Percentiles rank a stretch among this genome's conserved stretches.
These are phyloP conservation scores for Hyphodiscus sp. DNA, from an alignment of 2,329 filamentous ascomycete species.

Conservation along the genomic window DNA sequence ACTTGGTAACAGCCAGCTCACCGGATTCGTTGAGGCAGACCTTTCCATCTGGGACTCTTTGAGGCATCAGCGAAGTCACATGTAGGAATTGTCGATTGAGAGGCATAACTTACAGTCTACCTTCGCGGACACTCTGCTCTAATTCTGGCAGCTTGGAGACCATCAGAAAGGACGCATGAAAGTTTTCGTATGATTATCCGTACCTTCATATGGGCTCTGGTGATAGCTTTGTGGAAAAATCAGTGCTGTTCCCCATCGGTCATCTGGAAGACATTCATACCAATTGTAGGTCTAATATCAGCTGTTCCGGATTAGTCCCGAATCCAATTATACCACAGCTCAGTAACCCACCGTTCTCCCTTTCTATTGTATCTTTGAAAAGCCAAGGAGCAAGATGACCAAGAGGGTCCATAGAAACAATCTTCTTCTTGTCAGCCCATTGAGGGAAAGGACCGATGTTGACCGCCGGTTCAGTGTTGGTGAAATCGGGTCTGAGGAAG, in stretches of 20 bases:
- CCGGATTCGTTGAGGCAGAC: slow-evolving; percentile 79
- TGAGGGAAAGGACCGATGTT: slow-evolving; percentile 82
- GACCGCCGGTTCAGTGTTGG: slow-evolving; percentile 87
- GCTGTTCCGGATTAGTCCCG: slow-evolving; percentile 24
- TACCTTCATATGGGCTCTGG: slow-evolving; percentile 32
- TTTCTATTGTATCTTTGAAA: slow-evolving; percentile 71
- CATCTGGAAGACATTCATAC: slow-evolving; percentile 12
- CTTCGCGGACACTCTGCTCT: slow-evolving; percentile 75
- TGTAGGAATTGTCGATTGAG: slow-evolving; percentile 4
- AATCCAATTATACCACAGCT: background rate
- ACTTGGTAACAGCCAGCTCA: slow-evolving; percentile 90
- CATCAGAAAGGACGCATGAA: slow-evolving; percentile 10
- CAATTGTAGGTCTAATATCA: slow-evolving; percentile 32
- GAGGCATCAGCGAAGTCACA: background rate
- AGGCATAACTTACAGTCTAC: slow-evolving; percentile 53
- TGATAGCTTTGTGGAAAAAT: slow-evolving; percentile 25
- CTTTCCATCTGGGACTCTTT: slow-evolving; percentile 61
- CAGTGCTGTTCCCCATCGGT: slow-evolving; percentile 6
- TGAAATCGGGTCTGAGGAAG: slow-evolving; percentile 53
- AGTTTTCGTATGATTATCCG: background rate
- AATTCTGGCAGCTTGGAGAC: slow-evolving; percentile 71
- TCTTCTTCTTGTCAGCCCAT: slow-evolving; percentile 88
- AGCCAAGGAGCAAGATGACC: slow-evolving; percentile 83
- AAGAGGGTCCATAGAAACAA: slow-evolving; percentile 94
- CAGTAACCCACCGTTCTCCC: slow-evolving; percentile 53